Percentiles rank a stretch among this genome's conserved stretches.
Conservation (phyloP, 177 flowering plant genomes). For the Vitis hybrid region DNA sequence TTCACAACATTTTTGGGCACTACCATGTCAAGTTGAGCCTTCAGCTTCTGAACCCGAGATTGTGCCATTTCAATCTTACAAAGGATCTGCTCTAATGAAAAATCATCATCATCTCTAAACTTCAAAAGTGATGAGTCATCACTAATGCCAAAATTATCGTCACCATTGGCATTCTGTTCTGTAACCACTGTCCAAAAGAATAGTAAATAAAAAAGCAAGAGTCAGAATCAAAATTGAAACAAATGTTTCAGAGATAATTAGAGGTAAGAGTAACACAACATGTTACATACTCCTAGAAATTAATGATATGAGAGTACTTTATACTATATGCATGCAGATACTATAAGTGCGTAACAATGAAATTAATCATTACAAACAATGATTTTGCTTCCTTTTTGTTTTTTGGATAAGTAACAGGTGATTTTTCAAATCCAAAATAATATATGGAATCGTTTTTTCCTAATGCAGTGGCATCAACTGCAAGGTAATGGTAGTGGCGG, state of each 20-base stretch:
- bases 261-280: too few relatives aligned
- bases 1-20: conserved; percentile 46
- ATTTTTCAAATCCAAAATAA: too few relatives aligned
- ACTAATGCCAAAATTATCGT: conserved; percentile 37
- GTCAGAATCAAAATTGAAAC: not conserved
- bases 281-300: too few relatives aligned
- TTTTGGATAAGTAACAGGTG: too few relatives aligned
- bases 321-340: too few relatives aligned
- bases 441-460: too few relatives aligned
- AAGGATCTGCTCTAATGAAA: conserved; percentile 56
- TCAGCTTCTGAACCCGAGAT: conserved; percentile 55
- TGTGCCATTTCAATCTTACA: conserved; percentile 61
- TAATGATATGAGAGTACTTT: too few relatives aligned
- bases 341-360: too few relatives aligned
- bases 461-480: too few relatives aligned
- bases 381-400: too few relatives aligned
- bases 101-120: conserved; percentile 38
- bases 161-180: conserved; percentile 28
- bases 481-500: too few relatives aligned
- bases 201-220: not conserved
- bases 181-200: conserved; percentile 31
- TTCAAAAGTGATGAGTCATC: conserved; percentile 33
- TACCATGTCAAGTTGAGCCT: conserved; percentile 46
- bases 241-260: not conserved
- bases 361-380: too few relatives aligned